Percentiles rank a stretch among this genome's conserved stretches.
These are phyloP conservation scores for Blastomyces emzantsi DNA, from an alignment of 2,329 filamentous ascomycete genomes.

Conservation along the genomic window DNA sequence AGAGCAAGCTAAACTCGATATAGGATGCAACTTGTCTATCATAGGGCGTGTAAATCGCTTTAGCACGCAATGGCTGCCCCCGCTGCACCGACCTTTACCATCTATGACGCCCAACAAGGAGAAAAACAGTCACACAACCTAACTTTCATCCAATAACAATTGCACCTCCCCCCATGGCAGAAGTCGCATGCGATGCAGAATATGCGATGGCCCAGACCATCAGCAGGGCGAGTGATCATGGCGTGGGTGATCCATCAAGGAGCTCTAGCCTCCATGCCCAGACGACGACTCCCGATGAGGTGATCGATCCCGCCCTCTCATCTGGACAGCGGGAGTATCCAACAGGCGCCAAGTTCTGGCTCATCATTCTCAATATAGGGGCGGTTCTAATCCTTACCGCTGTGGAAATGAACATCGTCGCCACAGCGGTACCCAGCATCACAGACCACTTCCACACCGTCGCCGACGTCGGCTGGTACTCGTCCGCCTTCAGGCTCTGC, in stretches of 20 bases:
- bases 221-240: not conserved
- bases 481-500: constrained; percentile 16
- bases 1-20: not conserved
- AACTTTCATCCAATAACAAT: not conserved
- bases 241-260: not conserved
- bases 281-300: not conserved
- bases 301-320: not conserved
- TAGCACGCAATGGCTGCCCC: not conserved
- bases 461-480: constrained; percentile 26
- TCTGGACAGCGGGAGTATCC: not conserved
- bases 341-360: not conserved
- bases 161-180: not conserved
- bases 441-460: constrained; percentile 23
- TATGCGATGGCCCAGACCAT: not conserved
- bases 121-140: not conserved
- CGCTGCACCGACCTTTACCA: not conserved
- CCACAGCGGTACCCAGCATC: constrained; percentile 17
- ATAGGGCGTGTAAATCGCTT: not conserved
- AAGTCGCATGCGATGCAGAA: not conserved
- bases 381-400: not conserved
- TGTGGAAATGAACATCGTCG: not conserved
- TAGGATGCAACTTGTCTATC: not conserved
- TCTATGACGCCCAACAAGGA: not conserved
- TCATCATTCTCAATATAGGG: not conserved
- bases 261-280: not conserved